A percentile compares a stretch with the other conserved stretches of the same genome.
These are phyloP conservation scores for Periconia macrospinosa DNA, from an alignment of 2,329 filamentous ascomycete species.

Conservation along the genomic window DNA sequence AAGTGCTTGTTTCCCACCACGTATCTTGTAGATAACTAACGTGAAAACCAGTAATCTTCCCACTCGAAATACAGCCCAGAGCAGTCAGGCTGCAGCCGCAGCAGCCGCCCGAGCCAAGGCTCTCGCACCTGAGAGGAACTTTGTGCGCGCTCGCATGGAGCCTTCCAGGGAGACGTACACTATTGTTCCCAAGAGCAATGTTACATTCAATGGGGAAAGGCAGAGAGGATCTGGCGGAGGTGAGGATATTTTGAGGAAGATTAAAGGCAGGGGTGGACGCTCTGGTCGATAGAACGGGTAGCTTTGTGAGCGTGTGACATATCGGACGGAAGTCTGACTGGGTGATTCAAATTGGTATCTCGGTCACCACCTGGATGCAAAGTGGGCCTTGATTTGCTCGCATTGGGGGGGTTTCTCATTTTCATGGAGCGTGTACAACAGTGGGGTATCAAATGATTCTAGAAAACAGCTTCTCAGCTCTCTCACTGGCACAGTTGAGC, in stretches of 20 bases:
- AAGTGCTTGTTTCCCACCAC: conserved; percentile 23
- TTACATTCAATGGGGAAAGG: conserved; percentile 36
- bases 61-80: conserved; percentile 25
- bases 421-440: not conserved
- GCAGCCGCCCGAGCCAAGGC: conserved; percentile 48
- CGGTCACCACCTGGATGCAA: not conserved
- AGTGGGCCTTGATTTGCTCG: not conserved
- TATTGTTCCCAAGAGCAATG: conserved; percentile 63
- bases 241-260: conserved; percentile 36
- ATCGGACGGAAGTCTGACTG: not conserved
- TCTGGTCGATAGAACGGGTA: conserved; percentile 19
- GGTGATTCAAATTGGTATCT: not conserved
- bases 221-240: conserved; percentile 25
- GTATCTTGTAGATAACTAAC: conserved; percentile 16
- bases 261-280: conserved; percentile 27
- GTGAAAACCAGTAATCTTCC: conserved; percentile 25
- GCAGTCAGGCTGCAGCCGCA: conserved; percentile 36
- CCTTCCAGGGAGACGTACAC: conserved; percentile 63
- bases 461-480: not conserved
- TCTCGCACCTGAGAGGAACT: conserved; percentile 55
- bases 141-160: conserved; percentile 63
- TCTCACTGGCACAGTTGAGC: not conserved
- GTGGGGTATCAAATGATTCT: not conserved
- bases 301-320: not conserved
- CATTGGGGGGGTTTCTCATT: not conserved